phyloP scores from a whole-genome alignment of 2,329 filamentous ascomycete species.

The Epichloe elymi region DNA sequence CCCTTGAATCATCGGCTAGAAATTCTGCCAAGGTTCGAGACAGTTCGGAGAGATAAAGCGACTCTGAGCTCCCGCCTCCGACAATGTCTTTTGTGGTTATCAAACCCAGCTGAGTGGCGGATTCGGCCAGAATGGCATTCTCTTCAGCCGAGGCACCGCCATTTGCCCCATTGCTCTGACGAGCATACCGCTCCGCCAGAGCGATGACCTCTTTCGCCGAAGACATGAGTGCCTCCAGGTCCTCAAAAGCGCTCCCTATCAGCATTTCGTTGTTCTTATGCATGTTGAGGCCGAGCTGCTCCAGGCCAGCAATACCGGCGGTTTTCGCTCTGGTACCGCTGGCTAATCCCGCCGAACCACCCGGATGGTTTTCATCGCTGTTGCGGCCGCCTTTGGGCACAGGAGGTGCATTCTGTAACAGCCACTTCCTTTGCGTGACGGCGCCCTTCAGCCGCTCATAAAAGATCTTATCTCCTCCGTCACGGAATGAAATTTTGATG shows the following conservation, averaged over 20 bases:
- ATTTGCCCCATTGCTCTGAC: conserved; percentile 47
- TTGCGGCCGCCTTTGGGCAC: conserved; percentile 50
- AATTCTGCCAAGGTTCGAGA: conserved; percentile 79
- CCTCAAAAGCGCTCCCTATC: conserved; percentile 89
- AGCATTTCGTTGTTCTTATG: conserved; percentile 87
- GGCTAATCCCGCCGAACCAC: conserved; percentile 12
- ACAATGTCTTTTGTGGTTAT: conserved; percentile 92
- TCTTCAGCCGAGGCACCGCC: conserved; percentile 55
- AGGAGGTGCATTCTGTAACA: conserved; percentile 78
- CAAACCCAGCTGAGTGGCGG: conserved; percentile 64
- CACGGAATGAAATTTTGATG: conserved; percentile 85
- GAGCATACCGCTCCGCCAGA: conserved; percentile 75
- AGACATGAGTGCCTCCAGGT: conserved; percentile 91
- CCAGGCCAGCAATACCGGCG: conserved; percentile 83
- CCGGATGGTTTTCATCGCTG: conserved; percentile 22
- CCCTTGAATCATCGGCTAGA: conserved; percentile 69
- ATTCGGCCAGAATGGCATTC: conserved; percentile 64
- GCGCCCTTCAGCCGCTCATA: conserved; percentile 78
- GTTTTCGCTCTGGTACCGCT: conserved; percentile 36
- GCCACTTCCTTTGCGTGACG: conserved; percentile 88
- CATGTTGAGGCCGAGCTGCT: conserved; percentile 70
- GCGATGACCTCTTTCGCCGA: conserved; percentile 94
- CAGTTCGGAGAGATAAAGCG: conserved; percentile 78
- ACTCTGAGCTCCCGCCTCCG: conserved; percentile 59
- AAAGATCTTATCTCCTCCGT: conserved; percentile 80